Base-by-base conservation (phyloP, 441 rosid genomes). In the Adansonia madagascariensis region DNA sequence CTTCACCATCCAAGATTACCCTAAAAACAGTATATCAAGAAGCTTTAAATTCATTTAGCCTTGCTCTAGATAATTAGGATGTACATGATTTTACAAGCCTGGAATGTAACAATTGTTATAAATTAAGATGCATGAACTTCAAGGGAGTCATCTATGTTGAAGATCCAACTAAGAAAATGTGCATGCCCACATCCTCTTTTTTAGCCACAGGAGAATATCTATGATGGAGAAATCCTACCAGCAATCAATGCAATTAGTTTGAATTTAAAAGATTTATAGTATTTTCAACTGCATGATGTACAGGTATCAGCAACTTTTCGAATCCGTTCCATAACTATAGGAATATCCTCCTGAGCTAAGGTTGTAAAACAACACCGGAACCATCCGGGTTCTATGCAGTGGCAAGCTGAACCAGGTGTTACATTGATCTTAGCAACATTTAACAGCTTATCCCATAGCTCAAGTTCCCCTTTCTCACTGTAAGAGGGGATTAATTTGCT, bases 371-470 rank as follows among this genome's bases (percentile, higher is more conserved):
- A 91, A 76, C 94, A 93, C 44, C 97, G 81, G 81, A 95, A 95
- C 98, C 99, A 95, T 73, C 99, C 99, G 0, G 93, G 97, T 84
- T 95, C 96, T 76, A 89, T 92, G 85, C 97, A 92, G 83, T 92
- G 96, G 77, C 99, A 93, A 2, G 94, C 94, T 39, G 93, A 87
- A 7, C 99, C 95, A 15, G 99, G 98, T 78, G 97, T 95, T 64
- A 84, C 87, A 75, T 92, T 95, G 82, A 93, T 86, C 86, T 93
- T 93, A 59, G 88, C 92, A 73, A 86, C 82, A 77, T 83, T 90
- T 80, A 93, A 71, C 14, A 95, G 87, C 80, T 87, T 87, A 80
- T 92, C 91, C 87, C 91, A 92, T 41, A 94, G 78, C 77, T 92
- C 95, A 80, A 91, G 91, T 71, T 94, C 97, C 47, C 97, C 97